phyloP scores from a whole-genome alignment of 2,329 filamentous ascomycete species.

The Albophoma yamanashiensis region DNA sequence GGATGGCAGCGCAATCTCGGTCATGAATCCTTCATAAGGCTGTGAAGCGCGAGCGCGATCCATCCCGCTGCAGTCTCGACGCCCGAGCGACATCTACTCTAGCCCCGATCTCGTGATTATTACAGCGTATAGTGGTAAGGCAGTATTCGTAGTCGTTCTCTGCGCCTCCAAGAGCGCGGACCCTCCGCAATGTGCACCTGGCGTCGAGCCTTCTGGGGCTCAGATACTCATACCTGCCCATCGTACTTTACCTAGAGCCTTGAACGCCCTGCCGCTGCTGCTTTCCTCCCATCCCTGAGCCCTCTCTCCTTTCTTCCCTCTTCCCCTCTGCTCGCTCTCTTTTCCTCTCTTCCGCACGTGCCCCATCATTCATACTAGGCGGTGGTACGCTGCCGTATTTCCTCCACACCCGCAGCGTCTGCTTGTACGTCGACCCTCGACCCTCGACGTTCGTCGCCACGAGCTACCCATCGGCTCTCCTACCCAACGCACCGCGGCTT shows the following conservation, averaged over 20 bases:
- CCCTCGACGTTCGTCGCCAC: not conserved
- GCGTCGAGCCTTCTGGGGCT: not conserved
- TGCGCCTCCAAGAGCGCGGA: not conserved
- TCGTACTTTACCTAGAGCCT: not conserved
- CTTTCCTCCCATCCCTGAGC: not conserved
- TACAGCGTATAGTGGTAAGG: not conserved
- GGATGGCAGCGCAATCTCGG: not conserved
- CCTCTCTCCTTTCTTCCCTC: not conserved
- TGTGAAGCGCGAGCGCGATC: not conserved
- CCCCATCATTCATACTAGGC: not conserved
- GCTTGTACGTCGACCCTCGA: not conserved
- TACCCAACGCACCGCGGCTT: not conserved
- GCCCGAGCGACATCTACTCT: not conserved
- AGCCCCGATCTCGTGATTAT: not conserved
- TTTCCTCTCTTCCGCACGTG: not conserved
- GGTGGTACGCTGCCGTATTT: not conserved
- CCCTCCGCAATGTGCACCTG: not conserved
- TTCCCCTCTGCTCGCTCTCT: not conserved
- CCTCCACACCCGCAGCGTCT: not conserved
- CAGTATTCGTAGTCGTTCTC: not conserved
- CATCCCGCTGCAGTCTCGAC: too few relatives aligned
- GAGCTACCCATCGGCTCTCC: not conserved
- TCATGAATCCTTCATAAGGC: not conserved
- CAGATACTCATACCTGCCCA: not conserved
- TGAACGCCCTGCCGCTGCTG: constrained; percentile 1